Percentiles rank a stretch among this genome's conserved stretches.
phyloP scores from a whole-genome alignment of 2,329 filamentous ascomycete genomes.

The Neurospora sp. region DNA sequence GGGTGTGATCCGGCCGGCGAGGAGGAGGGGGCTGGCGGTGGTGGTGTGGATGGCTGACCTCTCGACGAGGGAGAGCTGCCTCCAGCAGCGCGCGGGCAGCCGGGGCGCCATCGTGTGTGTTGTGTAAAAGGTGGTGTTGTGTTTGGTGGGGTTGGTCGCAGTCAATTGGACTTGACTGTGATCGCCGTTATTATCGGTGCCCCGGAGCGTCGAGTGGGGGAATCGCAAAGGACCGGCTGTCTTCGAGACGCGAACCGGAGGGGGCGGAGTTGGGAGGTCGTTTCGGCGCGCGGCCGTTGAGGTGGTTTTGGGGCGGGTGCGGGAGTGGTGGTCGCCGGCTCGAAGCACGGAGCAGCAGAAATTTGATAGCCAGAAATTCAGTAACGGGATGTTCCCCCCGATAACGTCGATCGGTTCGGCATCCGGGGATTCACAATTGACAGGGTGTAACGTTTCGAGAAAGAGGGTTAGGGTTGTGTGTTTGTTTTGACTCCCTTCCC shows the following conservation, averaged over 20 bases:
- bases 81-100: constrained; percentile 24
- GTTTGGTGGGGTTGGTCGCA: constrained; percentile 2
- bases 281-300: constrained; percentile 2
- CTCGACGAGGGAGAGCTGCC: constrained; percentile 13
- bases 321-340: background rate
- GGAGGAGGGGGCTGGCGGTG: constrained; percentile 15
- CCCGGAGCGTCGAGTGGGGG: constrained; percentile 5
- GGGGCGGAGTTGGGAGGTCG: constrained; percentile 11
- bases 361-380: constrained; percentile 10
- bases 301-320: constrained; percentile 3
- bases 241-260: constrained; percentile 3
- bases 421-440: background rate
- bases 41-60: constrained; percentile 4
- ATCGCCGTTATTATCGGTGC: background rate
- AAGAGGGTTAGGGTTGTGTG: background rate
- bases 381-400: constrained; percentile 7
- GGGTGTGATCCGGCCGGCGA: constrained; percentile 13
- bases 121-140: background rate
- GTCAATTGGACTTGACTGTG: background rate
- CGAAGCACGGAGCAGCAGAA: constrained; percentile 9
- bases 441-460: background rate
- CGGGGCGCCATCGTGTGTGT: constrained; percentile 22
- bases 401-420: constrained; percentile 2
- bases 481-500: background rate
- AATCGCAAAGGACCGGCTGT: constrained; percentile 1